phyloP scores from a whole-genome alignment of 1,139 yeast genomes.

The Hemisphaericaspora xylanilytica region DNA sequence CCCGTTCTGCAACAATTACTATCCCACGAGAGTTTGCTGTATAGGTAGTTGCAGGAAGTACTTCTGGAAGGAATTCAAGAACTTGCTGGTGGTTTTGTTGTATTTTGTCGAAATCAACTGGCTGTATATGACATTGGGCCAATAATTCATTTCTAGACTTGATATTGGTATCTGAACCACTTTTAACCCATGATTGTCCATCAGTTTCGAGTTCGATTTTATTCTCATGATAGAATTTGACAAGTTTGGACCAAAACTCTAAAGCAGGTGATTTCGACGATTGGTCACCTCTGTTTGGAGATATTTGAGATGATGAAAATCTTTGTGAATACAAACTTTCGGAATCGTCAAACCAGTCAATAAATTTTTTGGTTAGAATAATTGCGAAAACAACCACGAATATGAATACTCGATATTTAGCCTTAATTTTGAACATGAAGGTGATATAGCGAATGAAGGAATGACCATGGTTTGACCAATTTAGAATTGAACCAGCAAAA shows the following conservation, averaged over 20 bases:
- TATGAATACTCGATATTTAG: too few relatives aligned
- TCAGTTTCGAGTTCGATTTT: not conserved
- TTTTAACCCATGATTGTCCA: slow-evolving; percentile 2
- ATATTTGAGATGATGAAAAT: not conserved
- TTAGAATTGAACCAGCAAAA: too few relatives aligned
- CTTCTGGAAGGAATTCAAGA: slow-evolving; percentile 22
- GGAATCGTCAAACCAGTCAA: not conserved
- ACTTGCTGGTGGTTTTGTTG: slow-evolving; percentile 23
- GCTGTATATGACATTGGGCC: slow-evolving; percentile 25
- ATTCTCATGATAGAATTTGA: not conserved
- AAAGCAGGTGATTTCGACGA: not conserved
- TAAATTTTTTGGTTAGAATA: not conserved
- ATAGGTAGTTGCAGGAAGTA: slow-evolving; percentile 22
- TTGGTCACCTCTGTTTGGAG: not conserved
- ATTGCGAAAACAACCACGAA: not conserved
- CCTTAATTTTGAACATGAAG: too few relatives aligned
- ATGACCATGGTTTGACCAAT: too few relatives aligned
- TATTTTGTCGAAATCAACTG: slow-evolving; percentile 22
- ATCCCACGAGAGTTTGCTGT: slow-evolving; percentile 27
- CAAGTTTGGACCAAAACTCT: not conserved
- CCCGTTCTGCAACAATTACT: slow-evolving; percentile 37
- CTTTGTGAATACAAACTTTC: not conserved
- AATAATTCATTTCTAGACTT: slow-evolving; percentile 23
- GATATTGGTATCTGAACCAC: too few relatives aligned
- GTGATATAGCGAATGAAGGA: too few relatives aligned